Evolutionary conservation across 2,329 filamentous ascomycete genomes (phyloP).

Genomic region (Capronia epimyces): DNA sequence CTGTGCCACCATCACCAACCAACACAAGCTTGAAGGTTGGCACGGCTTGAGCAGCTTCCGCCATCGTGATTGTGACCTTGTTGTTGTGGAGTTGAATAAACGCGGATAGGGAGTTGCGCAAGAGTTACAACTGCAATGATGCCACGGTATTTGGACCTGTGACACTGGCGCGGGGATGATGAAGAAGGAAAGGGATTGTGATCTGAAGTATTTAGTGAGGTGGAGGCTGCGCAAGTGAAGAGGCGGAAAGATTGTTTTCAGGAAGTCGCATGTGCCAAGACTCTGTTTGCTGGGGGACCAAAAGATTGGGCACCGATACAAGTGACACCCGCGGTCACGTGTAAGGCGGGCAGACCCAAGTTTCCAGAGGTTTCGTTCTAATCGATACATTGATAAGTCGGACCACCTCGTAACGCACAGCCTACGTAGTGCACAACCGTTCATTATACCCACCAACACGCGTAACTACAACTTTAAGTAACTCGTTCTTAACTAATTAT

Average conservation of each 20-base stretch:
- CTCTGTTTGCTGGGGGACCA: constrained; percentile 8
- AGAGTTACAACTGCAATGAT: constrained; percentile 27
- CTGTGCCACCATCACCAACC: constrained; percentile 97
- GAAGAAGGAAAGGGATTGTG: constrained; percentile 6
- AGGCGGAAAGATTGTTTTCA: constrained; percentile 19
- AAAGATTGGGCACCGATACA: not conserved
- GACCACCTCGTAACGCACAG: no score
- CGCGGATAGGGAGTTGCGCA: constrained; percentile 26
- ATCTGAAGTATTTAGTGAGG: constrained; percentile 5
- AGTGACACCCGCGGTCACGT: no score
- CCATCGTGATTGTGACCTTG: constrained; percentile 50
- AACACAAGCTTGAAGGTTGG: constrained; percentile 99
- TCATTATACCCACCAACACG: no score
- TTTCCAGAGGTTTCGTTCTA: no score
- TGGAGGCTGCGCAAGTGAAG: constrained; percentile 12
- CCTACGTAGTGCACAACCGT: no score
- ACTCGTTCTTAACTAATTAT: no score
- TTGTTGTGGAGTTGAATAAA: constrained; percentile 20
- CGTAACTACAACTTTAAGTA: no score
- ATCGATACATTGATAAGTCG: no score
- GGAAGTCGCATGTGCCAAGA: constrained; percentile 10
- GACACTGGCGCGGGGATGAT: constrained; percentile 1
- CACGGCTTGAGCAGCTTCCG: constrained; percentile 47
- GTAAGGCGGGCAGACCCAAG: no score
- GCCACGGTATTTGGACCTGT: constrained; percentile 3